These are phyloP conservation scores for Suillus luteus DNA, from an alignment of 768 basidiomycete genomes.

Conservation along the genomic window DNA sequence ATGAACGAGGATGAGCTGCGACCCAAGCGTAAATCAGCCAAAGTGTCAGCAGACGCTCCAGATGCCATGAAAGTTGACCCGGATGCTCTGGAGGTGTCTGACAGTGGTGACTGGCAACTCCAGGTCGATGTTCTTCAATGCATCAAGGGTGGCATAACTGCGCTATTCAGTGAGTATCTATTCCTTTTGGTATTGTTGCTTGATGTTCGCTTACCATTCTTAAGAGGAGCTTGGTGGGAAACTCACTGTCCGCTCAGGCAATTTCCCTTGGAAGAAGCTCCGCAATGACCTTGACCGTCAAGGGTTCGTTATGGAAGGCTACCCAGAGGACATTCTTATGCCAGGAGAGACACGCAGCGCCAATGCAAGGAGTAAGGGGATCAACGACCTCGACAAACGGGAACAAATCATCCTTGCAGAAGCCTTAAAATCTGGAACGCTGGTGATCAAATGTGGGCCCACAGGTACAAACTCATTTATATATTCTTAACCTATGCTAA, in stretches of 20 bases:
- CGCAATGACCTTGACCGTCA: neutral
- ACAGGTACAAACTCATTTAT: neutral
- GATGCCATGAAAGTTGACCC: neutral
- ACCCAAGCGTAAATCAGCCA: neutral
- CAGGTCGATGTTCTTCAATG: neutral
- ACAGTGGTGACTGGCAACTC: neutral
- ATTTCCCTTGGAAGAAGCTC: conserved; percentile 10
- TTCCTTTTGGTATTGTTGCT: neutral
- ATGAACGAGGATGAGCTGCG: neutral
- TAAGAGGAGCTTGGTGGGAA: neutral
- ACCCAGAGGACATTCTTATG: neutral
- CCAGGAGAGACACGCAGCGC: conserved; percentile 3
- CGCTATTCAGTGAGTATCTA: neutral
- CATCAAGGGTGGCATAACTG: neutral
- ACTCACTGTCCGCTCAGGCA: neutral
- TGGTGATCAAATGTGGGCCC: neutral
- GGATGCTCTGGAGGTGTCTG: neutral
- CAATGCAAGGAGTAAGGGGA: conserved; percentile 5
- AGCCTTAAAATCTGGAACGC: neutral
- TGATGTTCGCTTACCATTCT: neutral
- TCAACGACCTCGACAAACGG: neutral
- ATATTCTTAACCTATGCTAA: too few relatives aligned
- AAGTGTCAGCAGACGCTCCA: neutral
- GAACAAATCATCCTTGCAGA: neutral
- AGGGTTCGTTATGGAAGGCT: conserved; percentile 7